Base-by-base conservation (phyloP, 208 protist species). In the Vickermania ingenoplastis region DNA sequence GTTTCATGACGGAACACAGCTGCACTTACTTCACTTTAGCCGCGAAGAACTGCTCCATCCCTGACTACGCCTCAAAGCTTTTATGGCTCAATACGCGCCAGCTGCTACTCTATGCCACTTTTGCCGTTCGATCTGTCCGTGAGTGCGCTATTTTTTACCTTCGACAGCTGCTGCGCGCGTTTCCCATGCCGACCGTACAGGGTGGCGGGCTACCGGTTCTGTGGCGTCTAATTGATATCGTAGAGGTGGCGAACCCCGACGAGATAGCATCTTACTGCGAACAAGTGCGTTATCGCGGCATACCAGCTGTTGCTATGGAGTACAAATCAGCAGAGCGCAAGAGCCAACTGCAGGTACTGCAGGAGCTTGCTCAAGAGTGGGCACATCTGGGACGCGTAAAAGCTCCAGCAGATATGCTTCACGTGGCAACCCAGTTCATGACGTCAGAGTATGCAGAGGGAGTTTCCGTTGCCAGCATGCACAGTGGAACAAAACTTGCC, bases 31-130 rank as follows among this genome's bases (percentile, higher is more conserved):
- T 69, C n/a, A 72, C 79, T 17, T n/a, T 50, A 14, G 69, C 77
- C 17, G 80, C 75, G 23, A 83, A 75, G 29, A 59, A 59, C 49
- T 58, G 71, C 41, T 89, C 86, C 71, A 31, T 89, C 27, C 48
- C 25, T 50, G 62, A 77, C 1, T 60, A 84, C 11, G 45, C 63
- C 23, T 55, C 69, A 36, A 71, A 69, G 26, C 69, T 78, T 31
- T 60, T 86, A 23, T 63, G 71, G 22, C 75, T 70, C 3, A 72
- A 89, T 57, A 74, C 80, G 11, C 51, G 65, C 28, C 77, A 88
- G 63, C 75, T 92, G 17, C 72, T 89, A 23, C 69, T 92, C 17
- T 65, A 88, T 25, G 61, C 82, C 2, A 70, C 75, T 58, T 92
- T 92, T 48, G 70, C 82, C 14, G 61, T 88, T 25, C 66, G 70